These are phyloP conservation scores for Tremellales sp. DNA, from an alignment of 1,284 basidiomycete species.

Conservation along the genomic window DNA sequence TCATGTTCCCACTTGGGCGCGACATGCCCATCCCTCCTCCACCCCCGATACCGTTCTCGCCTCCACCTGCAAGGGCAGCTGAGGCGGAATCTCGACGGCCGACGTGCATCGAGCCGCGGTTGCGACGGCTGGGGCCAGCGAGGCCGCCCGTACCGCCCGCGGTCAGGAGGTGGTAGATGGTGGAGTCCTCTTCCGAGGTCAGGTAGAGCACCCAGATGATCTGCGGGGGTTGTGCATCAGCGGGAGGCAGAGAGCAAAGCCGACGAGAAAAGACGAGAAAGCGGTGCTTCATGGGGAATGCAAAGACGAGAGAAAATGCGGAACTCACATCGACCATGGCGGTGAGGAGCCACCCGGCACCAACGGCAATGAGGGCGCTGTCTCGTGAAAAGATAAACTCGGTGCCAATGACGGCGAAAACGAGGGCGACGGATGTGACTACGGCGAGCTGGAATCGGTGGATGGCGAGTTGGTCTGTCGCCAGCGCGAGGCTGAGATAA, in stretches of 20 bases:
- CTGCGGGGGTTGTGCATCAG: slow-evolving; percentile 46
- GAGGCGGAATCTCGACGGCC: slow-evolving; percentile 13
- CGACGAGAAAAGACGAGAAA: background rate
- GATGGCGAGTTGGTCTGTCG: slow-evolving; percentile 35
- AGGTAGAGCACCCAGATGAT: slow-evolving; percentile 96
- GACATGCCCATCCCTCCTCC: slow-evolving; percentile 15
- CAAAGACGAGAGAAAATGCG: background rate
- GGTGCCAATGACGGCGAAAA: slow-evolving; percentile 64
- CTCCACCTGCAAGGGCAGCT: slow-evolving; percentile 14
- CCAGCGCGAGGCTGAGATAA: slow-evolving; percentile 31
- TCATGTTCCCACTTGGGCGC: slow-evolving; percentile 26
- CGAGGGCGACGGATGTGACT: slow-evolving; percentile 79
- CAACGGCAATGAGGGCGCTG: slow-evolving; percentile 70
- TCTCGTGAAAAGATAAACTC: slow-evolving; percentile 24
- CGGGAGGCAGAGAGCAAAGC: background rate
- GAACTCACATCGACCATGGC: slow-evolving; percentile 63
- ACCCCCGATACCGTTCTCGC: slow-evolving; percentile 23
- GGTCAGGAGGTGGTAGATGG: slow-evolving; percentile 77
- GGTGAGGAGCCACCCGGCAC: slow-evolving; percentile 89
- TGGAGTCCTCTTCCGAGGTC: slow-evolving; percentile 89
- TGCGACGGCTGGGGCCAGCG: slow-evolving; percentile 54
- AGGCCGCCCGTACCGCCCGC: slow-evolving; percentile 79
- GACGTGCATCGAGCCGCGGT: background rate
- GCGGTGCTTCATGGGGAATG: background rate
- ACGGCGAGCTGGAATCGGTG: slow-evolving; percentile 67